Percentiles rank a stretch among this genome's conserved stretches.
Conservation (phyloP, 768 basidiomycete species). For the Trametes maxima region DNA sequence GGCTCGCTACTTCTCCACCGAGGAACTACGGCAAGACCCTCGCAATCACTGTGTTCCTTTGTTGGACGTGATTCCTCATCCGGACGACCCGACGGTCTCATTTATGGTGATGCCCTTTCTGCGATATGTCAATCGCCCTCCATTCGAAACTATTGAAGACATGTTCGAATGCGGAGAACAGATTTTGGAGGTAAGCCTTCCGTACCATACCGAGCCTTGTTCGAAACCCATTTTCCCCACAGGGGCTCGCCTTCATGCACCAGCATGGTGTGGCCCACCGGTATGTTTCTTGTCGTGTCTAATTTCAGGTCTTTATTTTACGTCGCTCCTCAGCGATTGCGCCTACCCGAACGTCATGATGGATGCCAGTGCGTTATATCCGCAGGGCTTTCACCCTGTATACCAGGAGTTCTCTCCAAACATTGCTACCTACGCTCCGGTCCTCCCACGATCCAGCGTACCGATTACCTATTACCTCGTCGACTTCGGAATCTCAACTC, state of each 20-base stretch:
- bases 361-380: conserved; percentile 27
- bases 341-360: conserved; percentile 28
- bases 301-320: not conserved
- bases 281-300: not conserved
- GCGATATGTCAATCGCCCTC: conserved; percentile 16
- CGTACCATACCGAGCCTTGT: no score
- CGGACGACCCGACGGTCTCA: not conserved
- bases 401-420: not conserved
- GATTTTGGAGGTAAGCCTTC: conserved; percentile 23
- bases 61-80: conserved; percentile 20
- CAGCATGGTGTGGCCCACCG: conserved; percentile 27
- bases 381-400: conserved; percentile 27
- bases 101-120: conserved; percentile 31
- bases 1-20: conserved; percentile 14
- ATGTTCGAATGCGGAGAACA: conserved; percentile 25
- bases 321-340: conserved; percentile 23
- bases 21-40: conserved; percentile 13
- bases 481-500: conserved; percentile 33
- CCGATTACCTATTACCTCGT: conserved; percentile 30
- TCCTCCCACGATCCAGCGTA: not conserved
- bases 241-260: conserved; percentile 29
- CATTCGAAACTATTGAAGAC: conserved; percentile 21
- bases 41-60: conserved; percentile 30
- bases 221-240: not conserved
- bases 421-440: not conserved